Conservation (phyloP, 2,329 filamentous ascomycete genomes). For the Penicillium sumatraense region DNA sequence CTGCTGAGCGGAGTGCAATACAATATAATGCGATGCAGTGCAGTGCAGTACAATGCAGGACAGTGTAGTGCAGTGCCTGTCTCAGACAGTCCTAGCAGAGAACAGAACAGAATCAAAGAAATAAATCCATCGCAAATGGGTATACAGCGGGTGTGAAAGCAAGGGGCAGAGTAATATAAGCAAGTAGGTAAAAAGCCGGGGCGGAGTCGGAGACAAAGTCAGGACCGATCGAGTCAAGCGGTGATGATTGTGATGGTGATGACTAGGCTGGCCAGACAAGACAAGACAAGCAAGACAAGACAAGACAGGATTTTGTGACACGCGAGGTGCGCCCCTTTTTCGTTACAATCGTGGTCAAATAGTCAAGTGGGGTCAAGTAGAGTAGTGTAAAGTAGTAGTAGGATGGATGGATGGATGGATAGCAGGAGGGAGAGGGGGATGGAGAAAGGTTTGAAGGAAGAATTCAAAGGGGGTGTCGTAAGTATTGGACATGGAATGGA, state of each 20-base stretch:
- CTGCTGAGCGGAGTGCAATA: too few relatives aligned
- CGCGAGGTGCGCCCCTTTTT: conserved; percentile 7
- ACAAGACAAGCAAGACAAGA: neutral
- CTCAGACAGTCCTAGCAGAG: too few relatives aligned
- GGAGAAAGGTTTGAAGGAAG: conserved; percentile 7
- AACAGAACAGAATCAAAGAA: neutral
- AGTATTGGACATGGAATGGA: conserved; percentile 28
- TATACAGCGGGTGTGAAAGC: conserved; percentile 23
- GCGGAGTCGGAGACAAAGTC: too few relatives aligned
- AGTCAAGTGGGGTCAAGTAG: too few relatives aligned
- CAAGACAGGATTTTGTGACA: neutral
- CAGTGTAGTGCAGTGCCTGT: too few relatives aligned
- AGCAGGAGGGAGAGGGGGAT: conserved; percentile 3
- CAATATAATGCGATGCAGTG: too few relatives aligned
- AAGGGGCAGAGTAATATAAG: conserved; percentile 12
- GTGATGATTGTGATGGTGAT: too few relatives aligned
- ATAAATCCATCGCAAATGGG: conserved; percentile 17
- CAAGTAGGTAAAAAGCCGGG: neutral
- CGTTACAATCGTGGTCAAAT: too few relatives aligned
- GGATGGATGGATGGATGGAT: neutral
- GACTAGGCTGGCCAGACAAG: too few relatives aligned
- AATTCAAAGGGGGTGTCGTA: conserved; percentile 23
- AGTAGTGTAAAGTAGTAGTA: neutral
- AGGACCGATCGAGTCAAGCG: too few relatives aligned
- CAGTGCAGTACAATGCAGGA: too few relatives aligned